Evolutionary conservation across 768 basidiomycete genomes (phyloP).

Genomic region (Hebeloma cylindrosporum): DNA sequence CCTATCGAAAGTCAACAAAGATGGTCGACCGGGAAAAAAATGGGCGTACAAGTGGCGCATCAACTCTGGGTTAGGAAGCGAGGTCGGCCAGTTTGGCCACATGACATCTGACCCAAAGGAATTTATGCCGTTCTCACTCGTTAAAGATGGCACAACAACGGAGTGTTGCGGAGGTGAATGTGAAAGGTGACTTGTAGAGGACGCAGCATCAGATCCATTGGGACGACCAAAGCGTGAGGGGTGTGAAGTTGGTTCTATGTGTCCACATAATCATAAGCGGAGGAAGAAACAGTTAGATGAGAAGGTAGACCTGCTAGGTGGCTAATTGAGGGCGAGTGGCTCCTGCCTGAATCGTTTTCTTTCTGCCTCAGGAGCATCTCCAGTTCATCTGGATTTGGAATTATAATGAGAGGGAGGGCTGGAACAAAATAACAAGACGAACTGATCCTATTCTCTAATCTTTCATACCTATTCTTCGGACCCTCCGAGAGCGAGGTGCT

Average conservation of each 20-base stretch:
- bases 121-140: slow-evolving; percentile 10
- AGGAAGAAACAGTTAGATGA: background rate
- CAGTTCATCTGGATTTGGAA: slow-evolving; percentile 52
- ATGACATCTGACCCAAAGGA: slow-evolving; percentile 39
- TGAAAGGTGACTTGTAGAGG: slow-evolving; percentile 22
- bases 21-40: background rate
- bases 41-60: slow-evolving; percentile 61
- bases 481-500: slow-evolving; percentile 40
- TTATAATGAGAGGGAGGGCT: background rate
- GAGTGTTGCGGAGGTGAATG: slow-evolving; percentile 26
- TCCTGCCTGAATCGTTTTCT: slow-evolving; percentile 36
- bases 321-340: background rate
- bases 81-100: slow-evolving; percentile 61
- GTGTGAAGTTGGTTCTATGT: slow-evolving; percentile 5
- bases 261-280: background rate
- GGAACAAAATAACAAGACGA: slow-evolving; percentile 23
- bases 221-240: slow-evolving; percentile 1
- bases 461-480: slow-evolving; percentile 62
- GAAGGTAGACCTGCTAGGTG: slow-evolving; percentile 3
- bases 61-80: slow-evolving; percentile 61
- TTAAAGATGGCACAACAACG: slow-evolving; percentile 15
- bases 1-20: slow-evolving; percentile 31
- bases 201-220: slow-evolving; percentile 12
- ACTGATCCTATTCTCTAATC: slow-evolving; percentile 70
- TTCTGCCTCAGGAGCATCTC: slow-evolving; percentile 66